Percentiles rank a stretch among this genome's conserved stretches.
phyloP scores from a whole-genome alignment of 768 basidiomycete genomes.

The Leccinum obscurum region DNA sequence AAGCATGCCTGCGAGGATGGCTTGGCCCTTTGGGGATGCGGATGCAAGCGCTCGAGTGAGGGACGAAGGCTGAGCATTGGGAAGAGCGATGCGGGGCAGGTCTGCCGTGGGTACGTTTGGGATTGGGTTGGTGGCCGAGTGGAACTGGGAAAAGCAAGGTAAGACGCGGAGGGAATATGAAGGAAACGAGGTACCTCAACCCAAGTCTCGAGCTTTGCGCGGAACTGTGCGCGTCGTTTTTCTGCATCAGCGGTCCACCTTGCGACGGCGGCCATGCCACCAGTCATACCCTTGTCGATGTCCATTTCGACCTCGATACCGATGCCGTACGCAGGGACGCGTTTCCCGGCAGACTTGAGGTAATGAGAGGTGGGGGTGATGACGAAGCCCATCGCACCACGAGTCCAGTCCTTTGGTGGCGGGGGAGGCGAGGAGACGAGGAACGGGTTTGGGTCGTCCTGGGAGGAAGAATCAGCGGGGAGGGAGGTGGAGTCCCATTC shows the following conservation, averaged over 20 bases:
- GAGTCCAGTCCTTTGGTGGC: slow-evolving; percentile 65
- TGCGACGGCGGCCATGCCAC: slow-evolving; percentile 88
- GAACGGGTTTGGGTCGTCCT: slow-evolving; percentile 74
- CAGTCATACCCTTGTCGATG: slow-evolving; percentile 74
- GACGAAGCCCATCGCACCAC: slow-evolving; percentile 79
- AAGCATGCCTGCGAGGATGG: slow-evolving; percentile 31
- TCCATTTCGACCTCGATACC: slow-evolving; percentile 88
- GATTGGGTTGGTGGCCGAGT: slow-evolving; percentile 41
- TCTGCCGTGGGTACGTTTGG: slow-evolving; percentile 66
- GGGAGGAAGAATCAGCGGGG: slow-evolving; percentile 22
- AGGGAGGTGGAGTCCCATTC: slow-evolving; percentile 71
- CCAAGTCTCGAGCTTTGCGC: slow-evolving; percentile 65
- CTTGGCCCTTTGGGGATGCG: slow-evolving; percentile 62
- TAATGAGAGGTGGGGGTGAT: slow-evolving; percentile 72
- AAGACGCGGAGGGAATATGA: slow-evolving; percentile 1
- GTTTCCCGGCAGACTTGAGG: slow-evolving; percentile 61
- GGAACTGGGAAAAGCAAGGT: slow-evolving; percentile 43
- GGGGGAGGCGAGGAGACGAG: slow-evolving; percentile 42
- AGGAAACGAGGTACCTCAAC: slow-evolving; percentile 42
- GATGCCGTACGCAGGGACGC: slow-evolving; percentile 79
- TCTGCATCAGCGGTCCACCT: slow-evolving; percentile 79
- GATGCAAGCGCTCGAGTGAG: slow-evolving; percentile 73
- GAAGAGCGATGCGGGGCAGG: slow-evolving; percentile 56
- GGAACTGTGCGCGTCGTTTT: slow-evolving; percentile 56
- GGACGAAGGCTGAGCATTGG: slow-evolving; percentile 55